A percentile compares a stretch with the other conserved stretches of the same genome.
phyloP scores from a whole-genome alignment of 805 yeast species.

The Candida arabinofermentans region DNA sequence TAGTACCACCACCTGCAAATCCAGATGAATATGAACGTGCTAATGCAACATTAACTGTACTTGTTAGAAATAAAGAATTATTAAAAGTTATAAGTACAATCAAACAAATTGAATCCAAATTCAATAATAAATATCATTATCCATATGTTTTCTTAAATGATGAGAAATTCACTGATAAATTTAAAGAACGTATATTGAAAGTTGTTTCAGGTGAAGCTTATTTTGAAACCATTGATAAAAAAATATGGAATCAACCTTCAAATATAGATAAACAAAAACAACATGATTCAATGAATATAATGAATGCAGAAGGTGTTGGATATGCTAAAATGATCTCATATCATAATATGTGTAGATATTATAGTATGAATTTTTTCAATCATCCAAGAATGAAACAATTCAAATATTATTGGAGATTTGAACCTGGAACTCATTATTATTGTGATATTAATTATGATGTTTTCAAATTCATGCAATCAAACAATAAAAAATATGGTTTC shows the following conservation, averaged over 20 bases:
- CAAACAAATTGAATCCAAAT: constrained; percentile 54
- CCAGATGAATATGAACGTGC: constrained; percentile 39
- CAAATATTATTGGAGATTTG: constrained; percentile 78
- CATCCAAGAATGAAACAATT: constrained; percentile 58
- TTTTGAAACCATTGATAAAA: constrained; percentile 49
- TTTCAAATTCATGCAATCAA: constrained; percentile 65
- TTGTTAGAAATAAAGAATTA: constrained; percentile 68
- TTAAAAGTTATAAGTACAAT: constrained; percentile 48
- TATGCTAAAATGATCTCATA: constrained; percentile 62
- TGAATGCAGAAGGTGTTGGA: constrained; percentile 40
- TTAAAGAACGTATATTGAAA: constrained; percentile 42
- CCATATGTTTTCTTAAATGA: constrained; percentile 83
- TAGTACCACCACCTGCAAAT: constrained; percentile 27
- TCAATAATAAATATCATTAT: constrained; percentile 67
- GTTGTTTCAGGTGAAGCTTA: constrained; percentile 40
- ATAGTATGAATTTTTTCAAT: constrained; percentile 59
- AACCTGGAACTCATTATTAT: constrained; percentile 66
- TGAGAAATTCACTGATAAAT: constrained; percentile 53
- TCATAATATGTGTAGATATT: constrained; percentile 84
- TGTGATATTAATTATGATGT: constrained; percentile 74
- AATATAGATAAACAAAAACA: constrained; percentile 36
- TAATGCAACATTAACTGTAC: constrained; percentile 69
- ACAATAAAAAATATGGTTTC: constrained; percentile 71
- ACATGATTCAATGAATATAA: constrained; percentile 31
- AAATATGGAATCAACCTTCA: constrained; percentile 46